Conservation (phyloP, 164 flowering plant genomes). For the Piper longum region DNA sequence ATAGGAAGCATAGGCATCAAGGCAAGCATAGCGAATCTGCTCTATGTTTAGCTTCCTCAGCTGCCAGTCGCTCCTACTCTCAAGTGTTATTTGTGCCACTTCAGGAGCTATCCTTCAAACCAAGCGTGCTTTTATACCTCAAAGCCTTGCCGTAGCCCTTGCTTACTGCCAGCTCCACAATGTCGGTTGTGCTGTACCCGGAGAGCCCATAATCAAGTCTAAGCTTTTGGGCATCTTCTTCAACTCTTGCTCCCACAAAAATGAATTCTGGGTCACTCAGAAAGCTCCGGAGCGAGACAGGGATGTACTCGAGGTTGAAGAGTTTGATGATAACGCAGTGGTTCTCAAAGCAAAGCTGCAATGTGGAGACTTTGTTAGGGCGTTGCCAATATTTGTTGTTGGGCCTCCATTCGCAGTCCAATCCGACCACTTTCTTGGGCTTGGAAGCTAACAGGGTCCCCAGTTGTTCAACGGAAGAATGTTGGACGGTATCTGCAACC, state of each 20-base stretch:
- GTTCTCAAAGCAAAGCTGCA: neutral
- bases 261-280: neutral
- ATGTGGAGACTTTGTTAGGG: too few relatives aligned
- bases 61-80: neutral
- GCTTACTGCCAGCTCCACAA: too few relatives aligned
- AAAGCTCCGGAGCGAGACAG: neutral
- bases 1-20: slow-evolving; percentile 1
- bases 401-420: slow-evolving; percentile 3
- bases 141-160: neutral
- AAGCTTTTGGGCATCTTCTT: neutral
- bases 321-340: slow-evolving; percentile 1
- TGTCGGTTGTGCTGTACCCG: neutral
- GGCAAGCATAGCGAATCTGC: slow-evolving; percentile 1
- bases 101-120: neutral
- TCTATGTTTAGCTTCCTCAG: neutral
- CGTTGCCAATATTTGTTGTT: neutral
- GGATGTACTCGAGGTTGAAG: neutral
- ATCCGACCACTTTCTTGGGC: neutral
- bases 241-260: slow-evolving; percentile 1
- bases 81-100: neutral
- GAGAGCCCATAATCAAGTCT: neutral
- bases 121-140: neutral
- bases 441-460: neutral
- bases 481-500: neutral
- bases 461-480: neutral